phyloP scores from a whole-genome alignment of 1,139 yeast species.

The Protomyces inundatus region DNA sequence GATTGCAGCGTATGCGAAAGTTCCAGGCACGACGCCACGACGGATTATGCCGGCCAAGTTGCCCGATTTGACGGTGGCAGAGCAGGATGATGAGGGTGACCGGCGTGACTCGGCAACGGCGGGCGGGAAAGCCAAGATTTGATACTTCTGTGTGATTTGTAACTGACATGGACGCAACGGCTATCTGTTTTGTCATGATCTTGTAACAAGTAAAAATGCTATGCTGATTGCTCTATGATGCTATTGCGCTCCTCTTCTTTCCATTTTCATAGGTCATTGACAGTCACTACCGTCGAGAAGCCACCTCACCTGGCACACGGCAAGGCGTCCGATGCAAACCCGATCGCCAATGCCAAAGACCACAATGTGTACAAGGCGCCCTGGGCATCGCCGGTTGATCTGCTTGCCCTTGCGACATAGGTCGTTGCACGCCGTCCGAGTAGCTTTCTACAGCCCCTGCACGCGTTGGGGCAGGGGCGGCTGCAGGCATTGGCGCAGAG shows the following conservation, averaged over 20 bases:
- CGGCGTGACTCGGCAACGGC: neutral
- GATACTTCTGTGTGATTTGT: neutral
- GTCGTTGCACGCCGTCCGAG: neutral
- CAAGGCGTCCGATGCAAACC: neutral
- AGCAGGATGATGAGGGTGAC: constrained; percentile 18
- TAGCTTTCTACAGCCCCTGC: neutral
- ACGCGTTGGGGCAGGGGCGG: too few relatives aligned
- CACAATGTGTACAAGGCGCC: neutral
- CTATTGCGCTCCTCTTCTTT: neutral
- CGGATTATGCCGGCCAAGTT: constrained; percentile 13
- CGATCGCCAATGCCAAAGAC: neutral
- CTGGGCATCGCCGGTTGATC: neutral
- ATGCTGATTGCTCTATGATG: neutral
- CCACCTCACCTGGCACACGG: neutral
- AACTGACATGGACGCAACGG: too few relatives aligned
- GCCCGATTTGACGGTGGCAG: constrained; percentile 4
- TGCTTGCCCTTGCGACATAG: neutral
- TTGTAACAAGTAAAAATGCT: neutral
- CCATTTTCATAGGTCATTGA: neutral
- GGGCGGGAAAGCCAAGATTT: neutral
- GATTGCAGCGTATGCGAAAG: constrained; percentile 6
- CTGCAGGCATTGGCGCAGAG: too few relatives aligned
- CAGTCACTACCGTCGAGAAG: neutral
- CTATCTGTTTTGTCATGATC: too few relatives aligned
- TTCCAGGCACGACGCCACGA: constrained; percentile 10